Conservation (phyloP, 164 flowering plant genomes). For the Chimonanthus praecox region DNA sequence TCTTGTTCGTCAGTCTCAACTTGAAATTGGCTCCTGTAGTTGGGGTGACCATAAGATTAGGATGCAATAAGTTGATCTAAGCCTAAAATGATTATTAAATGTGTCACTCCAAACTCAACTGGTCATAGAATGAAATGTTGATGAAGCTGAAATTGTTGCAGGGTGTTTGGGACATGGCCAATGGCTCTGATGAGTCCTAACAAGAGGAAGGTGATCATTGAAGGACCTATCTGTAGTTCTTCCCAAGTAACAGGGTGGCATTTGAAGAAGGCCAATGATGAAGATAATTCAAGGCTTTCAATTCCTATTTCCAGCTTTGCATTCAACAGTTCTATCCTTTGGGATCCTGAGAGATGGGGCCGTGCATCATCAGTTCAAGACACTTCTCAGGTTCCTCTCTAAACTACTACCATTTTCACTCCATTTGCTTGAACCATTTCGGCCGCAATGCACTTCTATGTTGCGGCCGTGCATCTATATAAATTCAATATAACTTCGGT, state of each 20-base stretch:
- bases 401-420: neutral
- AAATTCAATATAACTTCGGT: too few species aligned
- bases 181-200: conserved; percentile 58
- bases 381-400: conserved; percentile 52
- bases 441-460: neutral
- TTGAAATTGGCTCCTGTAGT: too few species aligned
- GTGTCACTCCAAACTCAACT: too few species aligned
- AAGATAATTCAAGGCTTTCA: conserved; percentile 23
- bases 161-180: conserved; percentile 89
- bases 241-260: conserved; percentile 88
- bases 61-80: too few species aligned
- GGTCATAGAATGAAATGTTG: neutral
- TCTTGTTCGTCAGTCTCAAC: too few species aligned
- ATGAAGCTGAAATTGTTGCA: conserved; percentile 14
- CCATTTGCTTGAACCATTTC: neutral
- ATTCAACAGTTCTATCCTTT: conserved; percentile 87
- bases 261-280: conserved; percentile 32
- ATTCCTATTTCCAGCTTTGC: conserved; percentile 67
- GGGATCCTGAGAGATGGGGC: conserved; percentile 99
- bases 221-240: conserved; percentile 86
- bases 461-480: neutral
- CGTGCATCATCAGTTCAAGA: conserved; percentile 60
- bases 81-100: too few species aligned
- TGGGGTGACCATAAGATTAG: too few species aligned
- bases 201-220: conserved; percentile 49